These are phyloP conservation scores for Pseudocercospora vitis DNA, from an alignment of 2,329 filamentous ascomycete genomes.

Conservation along the genomic window DNA sequence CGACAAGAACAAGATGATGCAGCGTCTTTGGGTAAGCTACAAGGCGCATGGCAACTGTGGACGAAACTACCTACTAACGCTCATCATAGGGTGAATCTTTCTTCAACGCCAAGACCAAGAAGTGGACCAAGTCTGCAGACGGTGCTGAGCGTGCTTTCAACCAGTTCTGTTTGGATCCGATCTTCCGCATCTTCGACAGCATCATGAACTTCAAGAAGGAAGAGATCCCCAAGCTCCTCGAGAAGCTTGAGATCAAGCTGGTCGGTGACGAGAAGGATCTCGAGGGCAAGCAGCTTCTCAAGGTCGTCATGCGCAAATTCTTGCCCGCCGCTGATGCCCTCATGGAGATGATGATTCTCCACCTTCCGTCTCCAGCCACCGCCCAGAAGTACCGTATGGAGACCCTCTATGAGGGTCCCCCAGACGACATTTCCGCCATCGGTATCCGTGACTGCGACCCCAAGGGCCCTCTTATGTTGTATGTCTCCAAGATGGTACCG, in stretches of 20 bases:
- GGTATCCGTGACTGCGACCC: slow-evolving; percentile 98
- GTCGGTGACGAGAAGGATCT: slow-evolving; percentile 80
- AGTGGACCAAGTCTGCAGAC: slow-evolving; percentile 95
- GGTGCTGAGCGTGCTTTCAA: slow-evolving; percentile 99
- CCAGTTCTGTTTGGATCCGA: slow-evolving; percentile 98
- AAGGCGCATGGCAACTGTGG: not conserved
- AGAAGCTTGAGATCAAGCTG: slow-evolving; percentile 96
- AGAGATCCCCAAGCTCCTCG: slow-evolving; percentile 75
- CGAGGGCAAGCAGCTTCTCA: slow-evolving; percentile 96
- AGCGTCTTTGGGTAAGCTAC: slow-evolving; percentile 89
- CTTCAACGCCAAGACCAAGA: slow-evolving; percentile 99
- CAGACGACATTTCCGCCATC: slow-evolving; percentile 87
- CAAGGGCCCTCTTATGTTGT: slow-evolving; percentile 98
- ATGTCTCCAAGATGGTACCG: slow-evolving; percentile 99
- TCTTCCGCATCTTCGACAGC: slow-evolving; percentile 96
- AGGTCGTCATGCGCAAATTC: slow-evolving; percentile 98
- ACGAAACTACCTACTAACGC: slow-evolving; percentile 21
- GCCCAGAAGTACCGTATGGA: slow-evolving; percentile 98
- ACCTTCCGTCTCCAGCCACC: slow-evolving; percentile 92
- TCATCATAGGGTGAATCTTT: slow-evolving; percentile 78
- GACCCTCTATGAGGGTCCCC: slow-evolving; percentile 97
- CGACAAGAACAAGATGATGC: slow-evolving; percentile 99
- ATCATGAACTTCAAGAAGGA: slow-evolving; percentile 99
- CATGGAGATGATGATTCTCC: slow-evolving; percentile 99
- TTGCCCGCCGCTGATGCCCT: slow-evolving; percentile 96